Evolutionary conservation across 176 grass and related monocot genomes (phyloP).

Genomic region (Pontederia crassipes): DNA sequence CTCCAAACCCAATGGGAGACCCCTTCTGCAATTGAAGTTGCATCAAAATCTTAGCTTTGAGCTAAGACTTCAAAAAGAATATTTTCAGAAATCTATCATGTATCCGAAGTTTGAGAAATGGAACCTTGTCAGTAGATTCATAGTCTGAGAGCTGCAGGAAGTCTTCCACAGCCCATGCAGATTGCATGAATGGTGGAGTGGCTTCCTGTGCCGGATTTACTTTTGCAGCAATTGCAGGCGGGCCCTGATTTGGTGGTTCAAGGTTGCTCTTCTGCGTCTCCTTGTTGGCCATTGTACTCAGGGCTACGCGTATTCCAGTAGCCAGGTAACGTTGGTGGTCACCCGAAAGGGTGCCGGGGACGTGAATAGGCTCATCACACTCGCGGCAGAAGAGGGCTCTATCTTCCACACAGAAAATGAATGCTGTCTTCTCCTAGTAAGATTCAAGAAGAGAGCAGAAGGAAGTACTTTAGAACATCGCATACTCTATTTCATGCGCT

Average conservation of each 20-base stretch:
- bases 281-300: slow-evolving; percentile 23
- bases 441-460: neutral
- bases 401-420: slow-evolving; percentile 99
- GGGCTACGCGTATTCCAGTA: slow-evolving; percentile 75
- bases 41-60: neutral
- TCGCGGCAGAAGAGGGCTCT: slow-evolving; percentile 94
- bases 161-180: slow-evolving; percentile 70
- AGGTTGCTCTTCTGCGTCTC: slow-evolving; percentile 14
- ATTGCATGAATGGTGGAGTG: slow-evolving; percentile 38
- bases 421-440: slow-evolving; percentile 81
- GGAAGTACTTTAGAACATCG: neutral
- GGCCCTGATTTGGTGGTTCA: slow-evolving; percentile 33
- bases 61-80: neutral
- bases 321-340: slow-evolving; percentile 96
- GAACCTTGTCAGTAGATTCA: slow-evolving; percentile 54
- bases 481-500: neutral
- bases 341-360: slow-evolving; percentile 71
- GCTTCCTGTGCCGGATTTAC: slow-evolving; percentile 30
- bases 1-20: slow-evolving; percentile 51
- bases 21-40: slow-evolving; percentile 32
- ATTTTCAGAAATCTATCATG: neutral
- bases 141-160: slow-evolving; percentile 84
- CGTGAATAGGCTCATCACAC: slow-evolving; percentile 91
- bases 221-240: slow-evolving; percentile 4
- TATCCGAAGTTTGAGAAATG: neutral